Percentiles rank a stretch among this genome's conserved stretches.
phyloP scores from a whole-genome alignment of 2,329 filamentous ascomycete species.

The Fusarium penzigii region DNA sequence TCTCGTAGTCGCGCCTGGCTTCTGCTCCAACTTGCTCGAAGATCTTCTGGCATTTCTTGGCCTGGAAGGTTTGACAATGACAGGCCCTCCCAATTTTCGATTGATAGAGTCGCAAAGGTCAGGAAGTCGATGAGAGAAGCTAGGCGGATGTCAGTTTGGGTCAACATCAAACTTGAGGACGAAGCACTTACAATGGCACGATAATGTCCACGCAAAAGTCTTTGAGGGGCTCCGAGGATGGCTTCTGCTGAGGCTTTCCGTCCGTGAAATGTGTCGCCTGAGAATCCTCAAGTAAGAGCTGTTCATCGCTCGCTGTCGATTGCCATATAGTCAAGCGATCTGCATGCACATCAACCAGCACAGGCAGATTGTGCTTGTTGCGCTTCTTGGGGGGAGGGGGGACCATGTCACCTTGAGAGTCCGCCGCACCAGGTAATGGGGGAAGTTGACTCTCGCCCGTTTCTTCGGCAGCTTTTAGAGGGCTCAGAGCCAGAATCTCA shows the following conservation, averaged over 20 bases:
- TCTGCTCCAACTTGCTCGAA: constrained; percentile 45
- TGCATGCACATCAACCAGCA: constrained; percentile 71
- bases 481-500: constrained; percentile 72
- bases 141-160: constrained; percentile 42
- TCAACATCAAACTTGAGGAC: not conserved
- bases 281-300: constrained; percentile 51
- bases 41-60: constrained; percentile 48
- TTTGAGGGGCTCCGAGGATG: constrained; percentile 62
- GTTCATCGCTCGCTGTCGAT: constrained; percentile 66
- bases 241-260: constrained; percentile 40
- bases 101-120: constrained; percentile 70
- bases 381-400: constrained; percentile 50
- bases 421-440: constrained; percentile 40
- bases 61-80: constrained; percentile 57
- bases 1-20: constrained; percentile 54
- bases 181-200: constrained; percentile 68
- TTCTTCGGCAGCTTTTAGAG: constrained; percentile 44
- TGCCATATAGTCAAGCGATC: constrained; percentile 85
- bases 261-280: constrained; percentile 39
- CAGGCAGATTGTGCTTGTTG: constrained; percentile 62
- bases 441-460: constrained; percentile 49
- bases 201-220: constrained; percentile 82
- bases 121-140: constrained; percentile 75
- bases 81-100: constrained; percentile 74
- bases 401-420: constrained; percentile 32